These are phyloP conservation scores for Solanum habrochaites DNA, from an alignment of 257 asterid species.

Conservation along the genomic window DNA sequence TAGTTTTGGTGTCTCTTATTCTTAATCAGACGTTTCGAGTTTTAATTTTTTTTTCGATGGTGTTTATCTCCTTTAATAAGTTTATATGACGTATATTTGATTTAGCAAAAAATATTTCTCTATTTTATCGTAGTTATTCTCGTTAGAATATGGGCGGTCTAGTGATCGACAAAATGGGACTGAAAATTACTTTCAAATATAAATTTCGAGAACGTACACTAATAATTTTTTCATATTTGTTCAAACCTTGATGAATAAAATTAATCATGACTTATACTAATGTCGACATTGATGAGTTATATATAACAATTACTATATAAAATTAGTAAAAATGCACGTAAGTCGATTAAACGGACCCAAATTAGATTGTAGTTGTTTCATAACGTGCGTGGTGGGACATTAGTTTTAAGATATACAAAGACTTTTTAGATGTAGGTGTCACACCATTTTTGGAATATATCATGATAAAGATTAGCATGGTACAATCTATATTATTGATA, in stretches of 20 bases:
- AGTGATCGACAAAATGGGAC: fast-evolving
- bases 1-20: background rate
- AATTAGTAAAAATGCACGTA: too few relatives aligned
- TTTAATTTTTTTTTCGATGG: fast-evolving
- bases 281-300: too few relatives aligned
- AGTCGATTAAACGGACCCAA: background rate
- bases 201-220: background rate
- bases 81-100: background rate
- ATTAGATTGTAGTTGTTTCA: background rate
- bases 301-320: fast-evolving
- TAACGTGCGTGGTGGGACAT: background rate
- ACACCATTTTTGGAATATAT: background rate
- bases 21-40: background rate
- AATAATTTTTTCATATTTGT: background rate
- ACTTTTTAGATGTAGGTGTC: background rate
- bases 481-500: background rate
- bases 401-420: background rate
- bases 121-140: background rate
- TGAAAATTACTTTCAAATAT: background rate
- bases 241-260: background rate
- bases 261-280: background rate
- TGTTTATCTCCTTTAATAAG: background rate
- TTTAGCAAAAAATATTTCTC: background rate
- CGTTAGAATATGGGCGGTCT: background rate
- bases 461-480: background rate